Evolutionary conservation across 1,284 basidiomycete genomes (phyloP).

Genomic region (Ustilago lituana): DNA sequence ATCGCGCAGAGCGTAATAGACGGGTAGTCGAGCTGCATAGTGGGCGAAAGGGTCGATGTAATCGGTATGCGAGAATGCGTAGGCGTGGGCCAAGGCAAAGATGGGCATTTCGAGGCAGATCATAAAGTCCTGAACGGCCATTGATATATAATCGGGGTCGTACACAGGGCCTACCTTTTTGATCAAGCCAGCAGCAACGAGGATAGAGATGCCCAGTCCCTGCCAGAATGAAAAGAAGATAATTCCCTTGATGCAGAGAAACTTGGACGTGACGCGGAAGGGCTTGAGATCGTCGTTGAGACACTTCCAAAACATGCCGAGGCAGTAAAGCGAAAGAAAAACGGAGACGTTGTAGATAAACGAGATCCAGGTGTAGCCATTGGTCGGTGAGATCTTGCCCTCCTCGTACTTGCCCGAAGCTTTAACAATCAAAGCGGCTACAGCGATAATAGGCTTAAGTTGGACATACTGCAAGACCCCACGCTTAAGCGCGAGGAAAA

Average conservation of each 20-base stretch:
- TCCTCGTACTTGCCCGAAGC: constrained; percentile 87
- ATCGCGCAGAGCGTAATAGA: constrained; percentile 80
- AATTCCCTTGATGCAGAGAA: constrained; percentile 92
- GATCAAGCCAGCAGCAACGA: constrained; percentile 84
- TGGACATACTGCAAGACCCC: constrained; percentile 98
- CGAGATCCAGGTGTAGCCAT: constrained; percentile 76
- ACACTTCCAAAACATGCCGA: constrained; percentile 65
- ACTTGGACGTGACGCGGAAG: constrained; percentile 69
- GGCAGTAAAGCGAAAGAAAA: constrained; percentile 69
- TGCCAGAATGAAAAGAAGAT: constrained; percentile 99
- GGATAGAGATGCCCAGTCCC: constrained; percentile 79
- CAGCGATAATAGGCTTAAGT: constrained; percentile 88
- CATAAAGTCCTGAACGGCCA: constrained; percentile 63
- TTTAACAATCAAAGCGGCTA: constrained; percentile 86
- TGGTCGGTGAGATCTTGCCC: constrained; percentile 80
- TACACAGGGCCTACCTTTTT: constrained; percentile 78
- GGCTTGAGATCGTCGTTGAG: constrained; percentile 59
- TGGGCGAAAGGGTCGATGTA: constrained; percentile 56
- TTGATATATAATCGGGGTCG: constrained; percentile 74
- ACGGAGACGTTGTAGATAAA: constrained; percentile 74
- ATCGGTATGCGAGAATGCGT: constrained; percentile 74
- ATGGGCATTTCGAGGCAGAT: constrained; percentile 98
- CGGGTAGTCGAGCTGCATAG: constrained; percentile 58
- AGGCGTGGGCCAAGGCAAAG: constrained; percentile 92
- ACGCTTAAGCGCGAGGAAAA: constrained; percentile 90